Evolutionary conservation across 768 basidiomycete species (phyloP).

Genomic region (Suillus lakei): DNA sequence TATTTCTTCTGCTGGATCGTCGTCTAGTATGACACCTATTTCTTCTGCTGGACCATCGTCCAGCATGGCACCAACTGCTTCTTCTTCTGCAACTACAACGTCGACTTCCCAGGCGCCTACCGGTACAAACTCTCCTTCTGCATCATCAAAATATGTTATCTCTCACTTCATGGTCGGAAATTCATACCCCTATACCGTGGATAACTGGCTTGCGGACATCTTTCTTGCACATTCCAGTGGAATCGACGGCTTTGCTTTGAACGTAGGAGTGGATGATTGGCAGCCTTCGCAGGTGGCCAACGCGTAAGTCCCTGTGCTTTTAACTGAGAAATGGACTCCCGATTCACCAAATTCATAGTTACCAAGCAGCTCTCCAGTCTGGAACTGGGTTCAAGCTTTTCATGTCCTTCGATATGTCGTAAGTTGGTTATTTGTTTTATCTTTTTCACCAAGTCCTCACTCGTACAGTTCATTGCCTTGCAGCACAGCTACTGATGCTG

Average conservation of each 20-base stretch:
- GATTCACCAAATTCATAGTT: slow-evolving; percentile 42
- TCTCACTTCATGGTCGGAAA: slow-evolving; percentile 71
- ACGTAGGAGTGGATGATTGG: slow-evolving; percentile 69
- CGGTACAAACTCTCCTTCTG: slow-evolving; percentile 7
- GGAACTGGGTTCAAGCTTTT: slow-evolving; percentile 71
- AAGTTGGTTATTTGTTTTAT: slow-evolving; percentile 26
- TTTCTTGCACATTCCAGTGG: slow-evolving; percentile 57
- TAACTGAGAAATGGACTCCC: slow-evolving; percentile 8
- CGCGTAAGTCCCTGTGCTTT: slow-evolving; percentile 49
- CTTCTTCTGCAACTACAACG: neutral
- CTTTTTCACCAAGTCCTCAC: slow-evolving; percentile 2
- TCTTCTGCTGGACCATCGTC: neutral
- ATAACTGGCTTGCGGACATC: slow-evolving; percentile 55
- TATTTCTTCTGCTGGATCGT: neutral
- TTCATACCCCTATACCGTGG: slow-evolving; percentile 58
- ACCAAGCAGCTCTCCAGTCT: slow-evolving; percentile 56
- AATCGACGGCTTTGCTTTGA: slow-evolving; percentile 75
- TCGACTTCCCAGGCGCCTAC: neutral
- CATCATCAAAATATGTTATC: slow-evolving; percentile 49
- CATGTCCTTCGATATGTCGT: slow-evolving; percentile 82
- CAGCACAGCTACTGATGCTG: slow-evolving; percentile 49
- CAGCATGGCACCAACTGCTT: neutral
- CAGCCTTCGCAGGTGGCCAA: slow-evolving; percentile 62
- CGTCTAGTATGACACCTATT: neutral
- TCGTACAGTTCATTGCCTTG: slow-evolving; percentile 58